Base-by-base conservation (phyloP, 2,329 filamentous ascomycete species). In the Ceratocystis diversiconidia region DNA sequence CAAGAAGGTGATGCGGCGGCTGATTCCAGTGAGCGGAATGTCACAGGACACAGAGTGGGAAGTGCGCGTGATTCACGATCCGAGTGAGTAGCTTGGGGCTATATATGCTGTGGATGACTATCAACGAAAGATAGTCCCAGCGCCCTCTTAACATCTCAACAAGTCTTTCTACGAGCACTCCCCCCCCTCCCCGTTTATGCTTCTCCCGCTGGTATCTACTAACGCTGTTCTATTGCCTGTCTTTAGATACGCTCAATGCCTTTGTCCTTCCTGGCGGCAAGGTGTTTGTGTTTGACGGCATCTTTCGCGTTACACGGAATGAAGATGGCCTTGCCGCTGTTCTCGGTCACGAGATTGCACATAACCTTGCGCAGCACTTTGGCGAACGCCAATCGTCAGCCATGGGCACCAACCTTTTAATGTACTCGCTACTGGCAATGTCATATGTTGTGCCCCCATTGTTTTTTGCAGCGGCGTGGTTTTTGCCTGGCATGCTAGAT, bases 201-300 rank as follows among this genome's bases (percentile, higher is more conserved):
- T 36, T 19, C 22, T 52, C 17, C 22, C 50, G 5, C 36, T 69
- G 61, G 69, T 61, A 15, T 43, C 41, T 19, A 19, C 36, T 6
- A 41, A 10, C 10, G 36, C 43, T 7, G 2, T 43, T 28, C 6
- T 15, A 12, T n/a, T 66, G 52, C 41, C 64, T 4, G 32, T 25
- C 3, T 25, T n/a, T 62, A 79, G 77, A 71, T 50, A 81, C 80
- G 48, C 79, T 80, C 69, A 92, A 92, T 70, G 89, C 89, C 0
- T 90, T 92, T 71, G 88, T 92, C 1, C 79, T 90, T 5, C 88
- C 89, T 0, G 88, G 85, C 3, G 88, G 88, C 28, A 90, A 91
- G 70, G 88, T 92, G 0, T 92, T 92, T 72, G 88, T 92, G 1
- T 87, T 85, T 72, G 86, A 83, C 69, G 88, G 89, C 46, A 84